Conservation (phyloP, 345 rosid species). For the Lumnitzera littorea region DNA sequence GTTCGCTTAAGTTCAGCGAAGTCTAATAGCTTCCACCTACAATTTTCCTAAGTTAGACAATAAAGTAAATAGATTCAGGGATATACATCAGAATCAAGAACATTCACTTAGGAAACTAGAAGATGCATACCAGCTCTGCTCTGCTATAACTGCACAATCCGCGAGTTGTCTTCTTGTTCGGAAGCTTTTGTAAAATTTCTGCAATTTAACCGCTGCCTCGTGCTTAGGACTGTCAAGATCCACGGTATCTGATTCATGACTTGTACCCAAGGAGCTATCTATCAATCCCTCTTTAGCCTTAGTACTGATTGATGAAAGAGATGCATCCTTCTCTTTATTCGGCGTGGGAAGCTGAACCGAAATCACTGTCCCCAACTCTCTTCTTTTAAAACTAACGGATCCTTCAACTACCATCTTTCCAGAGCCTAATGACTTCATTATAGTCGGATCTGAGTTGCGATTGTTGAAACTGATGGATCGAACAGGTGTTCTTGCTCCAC, state of each 20-base stretch:
- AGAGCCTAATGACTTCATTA: slow-evolving; percentile 58
- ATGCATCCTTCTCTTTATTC: slow-evolving; percentile 14
- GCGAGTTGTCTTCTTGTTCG: slow-evolving; percentile 92
- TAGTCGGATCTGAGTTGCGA: slow-evolving; percentile 44
- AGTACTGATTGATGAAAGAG: slow-evolving; percentile 3
- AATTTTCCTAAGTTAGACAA: not conserved
- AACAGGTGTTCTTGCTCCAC: slow-evolving; percentile 47
- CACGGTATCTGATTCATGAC: slow-evolving; percentile 21
- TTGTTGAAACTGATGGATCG: slow-evolving; percentile 62
- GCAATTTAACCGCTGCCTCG: slow-evolving; percentile 76
- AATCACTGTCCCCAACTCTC: slow-evolving; percentile 44
- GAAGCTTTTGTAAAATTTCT: slow-evolving; percentile 91
- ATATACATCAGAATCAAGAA: slow-evolving; percentile 5
- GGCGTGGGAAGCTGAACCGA: slow-evolving; percentile 23
- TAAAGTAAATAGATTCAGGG: slow-evolving; percentile 4
- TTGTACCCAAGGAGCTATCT: not conserved
- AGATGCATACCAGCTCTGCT: slow-evolving; percentile 69
- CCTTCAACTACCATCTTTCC: slow-evolving; percentile 71
- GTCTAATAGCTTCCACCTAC: slow-evolving; percentile 91
- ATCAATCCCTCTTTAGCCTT: slow-evolving; percentile 6
- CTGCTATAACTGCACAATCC: slow-evolving; percentile 86
- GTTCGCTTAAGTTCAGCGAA: slow-evolving; percentile 80
- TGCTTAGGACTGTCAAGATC: slow-evolving; percentile 60
- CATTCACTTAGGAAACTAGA: not conserved
- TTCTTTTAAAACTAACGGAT: slow-evolving; percentile 68